Conservation (phyloP, 2,329 filamentous ascomycete genomes). For the Talaromyces piceae region DNA sequence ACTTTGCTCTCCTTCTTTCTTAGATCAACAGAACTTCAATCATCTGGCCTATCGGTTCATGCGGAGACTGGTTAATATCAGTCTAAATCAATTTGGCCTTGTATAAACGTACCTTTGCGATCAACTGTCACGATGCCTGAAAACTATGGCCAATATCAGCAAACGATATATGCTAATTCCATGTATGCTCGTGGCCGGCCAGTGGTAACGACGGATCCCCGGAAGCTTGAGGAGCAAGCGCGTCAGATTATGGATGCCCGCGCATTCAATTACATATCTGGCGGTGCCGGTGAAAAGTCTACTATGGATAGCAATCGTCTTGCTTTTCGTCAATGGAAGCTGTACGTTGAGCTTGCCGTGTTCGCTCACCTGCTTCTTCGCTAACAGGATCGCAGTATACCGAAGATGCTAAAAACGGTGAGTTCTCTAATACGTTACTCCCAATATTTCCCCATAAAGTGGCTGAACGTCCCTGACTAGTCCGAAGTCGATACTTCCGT, state of each 20-base stretch:
- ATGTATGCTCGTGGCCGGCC: constrained; percentile 44
- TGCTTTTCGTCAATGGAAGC: constrained; percentile 48
- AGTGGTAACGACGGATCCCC: constrained; percentile 52
- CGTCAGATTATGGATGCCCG: constrained; percentile 40
- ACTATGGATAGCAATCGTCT: constrained; percentile 55
- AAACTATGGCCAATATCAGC: constrained; percentile 41
- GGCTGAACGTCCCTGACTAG: background rate
- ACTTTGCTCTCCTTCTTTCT: background rate
- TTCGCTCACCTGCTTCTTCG: background rate
- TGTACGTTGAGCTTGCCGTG: constrained; percentile 20
- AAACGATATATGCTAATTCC: constrained; percentile 46
- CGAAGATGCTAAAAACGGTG: constrained; percentile 41
- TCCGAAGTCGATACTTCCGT: constrained; percentile 16
- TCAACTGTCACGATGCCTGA: constrained; percentile 19
- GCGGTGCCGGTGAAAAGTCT: constrained; percentile 55
- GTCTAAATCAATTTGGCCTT: background rate
- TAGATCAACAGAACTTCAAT: background rate
- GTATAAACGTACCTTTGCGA: background rate
- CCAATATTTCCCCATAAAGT: background rate
- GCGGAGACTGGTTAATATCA: background rate
- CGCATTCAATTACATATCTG: constrained; percentile 54
- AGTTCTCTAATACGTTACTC: background rate
- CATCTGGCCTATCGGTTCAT: background rate
- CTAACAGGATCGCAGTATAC: constrained; percentile 41
- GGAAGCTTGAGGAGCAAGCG: constrained; percentile 50